A percentile compares a stretch with the other conserved stretches of the same genome.
phyloP scores from a whole-genome alignment of 2,329 filamentous ascomycete species.

The Botrytis cinerea region DNA sequence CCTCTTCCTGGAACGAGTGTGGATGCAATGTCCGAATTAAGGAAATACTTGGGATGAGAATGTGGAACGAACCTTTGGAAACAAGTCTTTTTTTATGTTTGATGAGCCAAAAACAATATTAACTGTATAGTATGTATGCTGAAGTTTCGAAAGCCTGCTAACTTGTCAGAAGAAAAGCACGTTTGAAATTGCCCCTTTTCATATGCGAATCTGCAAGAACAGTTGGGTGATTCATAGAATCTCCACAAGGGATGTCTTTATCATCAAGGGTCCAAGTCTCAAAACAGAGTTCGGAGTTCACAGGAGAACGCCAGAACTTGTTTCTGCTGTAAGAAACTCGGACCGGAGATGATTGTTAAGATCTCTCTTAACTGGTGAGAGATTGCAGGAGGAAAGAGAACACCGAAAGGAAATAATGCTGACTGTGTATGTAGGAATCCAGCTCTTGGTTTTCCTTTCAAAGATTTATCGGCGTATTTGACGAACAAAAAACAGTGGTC shows the following conservation, averaged over 20 bases:
- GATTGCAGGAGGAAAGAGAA: conserved; percentile 1
- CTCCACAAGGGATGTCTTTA: background rate
- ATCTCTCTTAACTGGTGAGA: background rate
- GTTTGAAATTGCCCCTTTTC: background rate
- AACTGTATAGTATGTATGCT: background rate
- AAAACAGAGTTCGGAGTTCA: background rate
- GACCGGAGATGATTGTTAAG: conserved; percentile 8
- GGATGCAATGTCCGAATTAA: background rate
- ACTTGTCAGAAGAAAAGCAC: background rate
- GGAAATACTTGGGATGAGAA: background rate
- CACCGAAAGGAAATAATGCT: conserved; percentile 8
- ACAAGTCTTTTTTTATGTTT: background rate
- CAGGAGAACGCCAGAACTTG: background rate
- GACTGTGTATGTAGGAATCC: conserved; percentile 32
- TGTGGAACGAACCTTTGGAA: background rate
- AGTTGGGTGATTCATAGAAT: background rate
- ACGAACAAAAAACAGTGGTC: background rate
- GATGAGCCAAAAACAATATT: background rate
- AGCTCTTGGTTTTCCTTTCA: conserved; percentile 40
- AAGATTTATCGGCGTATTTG: background rate
- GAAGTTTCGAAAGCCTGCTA: background rate
- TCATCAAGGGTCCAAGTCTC: background rate
- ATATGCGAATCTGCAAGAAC: conserved; percentile 4
- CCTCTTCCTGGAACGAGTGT: background rate
- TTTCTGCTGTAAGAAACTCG: conserved; percentile 5